These are phyloP conservation scores for Suillus decipiens DNA, from an alignment of 768 basidiomycete genomes.

Conservation along the genomic window DNA sequence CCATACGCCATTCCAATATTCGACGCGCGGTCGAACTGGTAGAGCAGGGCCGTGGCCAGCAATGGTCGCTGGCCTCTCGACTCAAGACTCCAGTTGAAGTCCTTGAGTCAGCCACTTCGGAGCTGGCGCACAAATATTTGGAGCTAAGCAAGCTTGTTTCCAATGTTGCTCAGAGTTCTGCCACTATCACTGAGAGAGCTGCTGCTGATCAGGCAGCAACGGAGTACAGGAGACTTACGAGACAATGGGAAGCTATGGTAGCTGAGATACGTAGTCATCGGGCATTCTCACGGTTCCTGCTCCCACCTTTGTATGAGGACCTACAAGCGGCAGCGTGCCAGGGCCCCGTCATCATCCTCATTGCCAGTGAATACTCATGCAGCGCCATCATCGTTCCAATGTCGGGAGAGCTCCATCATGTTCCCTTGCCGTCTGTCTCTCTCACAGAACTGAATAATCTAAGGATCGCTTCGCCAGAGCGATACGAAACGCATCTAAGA, in stretches of 20 bases:
- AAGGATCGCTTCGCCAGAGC: slow-evolving; percentile 9
- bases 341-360: slow-evolving; percentile 22
- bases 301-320: slow-evolving; percentile 16
- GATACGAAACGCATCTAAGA: slow-evolving; percentile 9
- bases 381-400: slow-evolving; percentile 17
- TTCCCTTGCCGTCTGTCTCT: slow-evolving; percentile 21
- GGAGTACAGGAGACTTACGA: slow-evolving; percentile 13
- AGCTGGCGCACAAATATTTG: too few species aligned
- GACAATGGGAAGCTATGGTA: slow-evolving; percentile 7
- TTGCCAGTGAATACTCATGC: slow-evolving; percentile 16
- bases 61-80: too few species aligned
- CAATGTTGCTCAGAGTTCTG: not conserved
- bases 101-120: too few species aligned
- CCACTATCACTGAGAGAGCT: not conserved
- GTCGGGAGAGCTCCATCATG: not conserved
- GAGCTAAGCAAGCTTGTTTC: too few species aligned
- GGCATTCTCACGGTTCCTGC: slow-evolving; percentile 20
- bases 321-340: slow-evolving; percentile 18
- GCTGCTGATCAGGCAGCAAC: slow-evolving; percentile 7
- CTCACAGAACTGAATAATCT: slow-evolving; percentile 18
- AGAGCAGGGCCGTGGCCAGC: too few species aligned
- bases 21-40: too few species aligned
- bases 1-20: too few species aligned
- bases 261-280: slow-evolving; percentile 14
- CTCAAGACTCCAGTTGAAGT: too few species aligned